A percentile compares a stretch with the other conserved stretches of the same genome.
phyloP scores from a whole-genome alignment of 1,284 basidiomycete species.

The Rhodotorula sp. region DNA sequence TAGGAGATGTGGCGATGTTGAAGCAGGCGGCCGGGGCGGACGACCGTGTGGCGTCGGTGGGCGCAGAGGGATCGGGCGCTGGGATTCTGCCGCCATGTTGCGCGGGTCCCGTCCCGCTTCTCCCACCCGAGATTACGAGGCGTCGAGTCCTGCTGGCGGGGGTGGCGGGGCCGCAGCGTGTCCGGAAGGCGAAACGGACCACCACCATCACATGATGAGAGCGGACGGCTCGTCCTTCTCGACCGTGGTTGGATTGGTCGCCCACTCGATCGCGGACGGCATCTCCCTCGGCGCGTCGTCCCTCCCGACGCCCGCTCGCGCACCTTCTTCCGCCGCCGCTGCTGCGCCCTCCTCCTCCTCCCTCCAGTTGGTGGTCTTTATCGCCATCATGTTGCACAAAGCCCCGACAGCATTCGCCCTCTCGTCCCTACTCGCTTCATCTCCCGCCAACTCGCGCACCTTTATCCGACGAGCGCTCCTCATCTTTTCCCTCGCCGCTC shows the following conservation, averaged over 20 bases:
- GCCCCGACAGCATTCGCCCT: conserved; percentile 49
- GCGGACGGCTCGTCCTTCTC: conserved; percentile 54
- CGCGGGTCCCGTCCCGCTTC: not conserved
- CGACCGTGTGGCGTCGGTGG: not conserved
- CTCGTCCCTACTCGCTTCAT: conserved; percentile 34
- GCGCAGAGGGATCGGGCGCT: too few species aligned
- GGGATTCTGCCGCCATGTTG: too few species aligned
- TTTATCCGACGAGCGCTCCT: conserved; percentile 31
- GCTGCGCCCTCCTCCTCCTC: conserved; percentile 31
- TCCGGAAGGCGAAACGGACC: not conserved
- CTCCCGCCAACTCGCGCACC: conserved; percentile 12
- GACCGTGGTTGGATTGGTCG: conserved; percentile 75
- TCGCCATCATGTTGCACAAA: conserved; percentile 86
- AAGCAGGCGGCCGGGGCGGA: not conserved
- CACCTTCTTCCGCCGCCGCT: not conserved
- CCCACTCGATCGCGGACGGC: conserved; percentile 85
- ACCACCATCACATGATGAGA: conserved; percentile 3
- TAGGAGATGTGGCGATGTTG: not conserved
- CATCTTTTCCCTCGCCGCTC: conserved; percentile 39
- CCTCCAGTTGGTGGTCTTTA: conserved; percentile 75
- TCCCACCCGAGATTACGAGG: not conserved
- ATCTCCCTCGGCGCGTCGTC: conserved; percentile 74
- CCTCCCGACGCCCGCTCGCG: conserved; percentile 35
- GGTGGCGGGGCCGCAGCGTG: not conserved
- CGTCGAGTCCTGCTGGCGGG: not conserved